Base-by-base conservation (phyloP, 2,329 filamentous ascomycete genomes). In the Phoma sp. region DNA sequence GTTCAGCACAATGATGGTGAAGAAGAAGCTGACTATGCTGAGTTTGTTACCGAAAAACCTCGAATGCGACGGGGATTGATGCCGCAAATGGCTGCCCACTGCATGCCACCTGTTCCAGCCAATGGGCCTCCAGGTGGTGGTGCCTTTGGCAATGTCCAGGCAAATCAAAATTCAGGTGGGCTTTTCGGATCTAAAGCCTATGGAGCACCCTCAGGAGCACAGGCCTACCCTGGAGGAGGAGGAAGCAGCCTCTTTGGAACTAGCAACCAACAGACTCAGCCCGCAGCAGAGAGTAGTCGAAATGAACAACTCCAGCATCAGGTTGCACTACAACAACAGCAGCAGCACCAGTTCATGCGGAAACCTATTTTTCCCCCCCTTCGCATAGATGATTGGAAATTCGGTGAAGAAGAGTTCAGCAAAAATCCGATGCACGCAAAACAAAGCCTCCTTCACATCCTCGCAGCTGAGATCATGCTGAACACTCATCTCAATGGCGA, bases 371-470 rank as follows among this genome's bases (percentile, higher is more conserved):
- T 18, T 18, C 18, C 18, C 18, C 18, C 18, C 18, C 18, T 18
- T 18, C 18, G 18, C 18, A 18, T 18, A 18, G 18, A 18, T 18
- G 18, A 18, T 18, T 18, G 45, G 55, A 43, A 55, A 3, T 47
- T 52, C 2, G 43, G 42, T 14, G 50, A 58, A 5, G 41, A 50
- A n/a, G 47, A 54, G 5, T 42, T 14, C 23, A 11, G 44, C 48
- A 73, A 69, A 50, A 64, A 61, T 7, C 68, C 69, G 1, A 71
- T 72, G 60, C 58, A 67, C 41, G 60, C 65, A 5, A 71, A 72
- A 43, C 70, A 73, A 41, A 44, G 53, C 11, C 56, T 73, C 4
- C 64, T 73, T 25, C 69, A 73, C 43, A 54, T 71, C 0, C 53
- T 72, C 2, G 63, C 69, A 1, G 64, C 69, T 3, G 69, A 72